These are phyloP conservation scores for Fraxinus paxiana DNA, from an alignment of 305 asterid genomes.

Conservation along the genomic window DNA sequence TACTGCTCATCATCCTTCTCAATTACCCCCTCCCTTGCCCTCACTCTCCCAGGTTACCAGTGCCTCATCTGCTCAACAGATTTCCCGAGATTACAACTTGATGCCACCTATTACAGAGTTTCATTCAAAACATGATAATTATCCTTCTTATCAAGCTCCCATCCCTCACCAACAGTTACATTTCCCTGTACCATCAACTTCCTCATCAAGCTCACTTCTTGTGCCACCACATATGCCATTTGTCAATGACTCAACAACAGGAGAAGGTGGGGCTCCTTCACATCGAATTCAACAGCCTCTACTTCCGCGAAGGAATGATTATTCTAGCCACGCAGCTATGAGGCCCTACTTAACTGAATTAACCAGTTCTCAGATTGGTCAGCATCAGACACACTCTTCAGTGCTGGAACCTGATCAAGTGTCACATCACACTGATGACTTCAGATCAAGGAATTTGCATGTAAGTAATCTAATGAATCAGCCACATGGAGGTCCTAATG, in stretches of 20 bases:
- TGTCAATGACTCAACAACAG: conserved; percentile 25
- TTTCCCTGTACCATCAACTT: conserved; percentile 41
- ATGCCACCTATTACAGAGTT: conserved; percentile 32
- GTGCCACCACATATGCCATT: conserved; percentile 33
- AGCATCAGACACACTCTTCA: conserved; percentile 40
- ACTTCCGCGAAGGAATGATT: conserved; percentile 38
- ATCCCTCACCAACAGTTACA: conserved; percentile 47
- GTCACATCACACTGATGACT: conserved; percentile 27
- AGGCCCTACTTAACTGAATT: conserved; percentile 39
- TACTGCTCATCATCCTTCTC: conserved; percentile 31
- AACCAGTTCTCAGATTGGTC: conserved; percentile 39
- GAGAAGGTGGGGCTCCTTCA: conserved; percentile 37
- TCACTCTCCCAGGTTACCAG: conserved; percentile 32
- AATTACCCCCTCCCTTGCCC: conserved; percentile 33
- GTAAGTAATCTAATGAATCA: conserved; percentile 33
- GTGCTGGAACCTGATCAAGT: conserved; percentile 36
- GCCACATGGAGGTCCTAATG: conserved; percentile 30
- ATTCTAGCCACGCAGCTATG: conserved; percentile 36
- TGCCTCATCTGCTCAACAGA: conserved; percentile 36
- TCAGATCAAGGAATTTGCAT: conserved; percentile 35
- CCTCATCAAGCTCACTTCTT: conserved; percentile 44
- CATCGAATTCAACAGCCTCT: conserved; percentile 42
- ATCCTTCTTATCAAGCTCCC: conserved; percentile 48
- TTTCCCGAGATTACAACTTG: conserved; percentile 36
- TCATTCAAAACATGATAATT: conserved; percentile 33